phyloP scores from a whole-genome alignment of 2,329 filamentous ascomycete genomes.

The Pestalotiopsis sp. region DNA sequence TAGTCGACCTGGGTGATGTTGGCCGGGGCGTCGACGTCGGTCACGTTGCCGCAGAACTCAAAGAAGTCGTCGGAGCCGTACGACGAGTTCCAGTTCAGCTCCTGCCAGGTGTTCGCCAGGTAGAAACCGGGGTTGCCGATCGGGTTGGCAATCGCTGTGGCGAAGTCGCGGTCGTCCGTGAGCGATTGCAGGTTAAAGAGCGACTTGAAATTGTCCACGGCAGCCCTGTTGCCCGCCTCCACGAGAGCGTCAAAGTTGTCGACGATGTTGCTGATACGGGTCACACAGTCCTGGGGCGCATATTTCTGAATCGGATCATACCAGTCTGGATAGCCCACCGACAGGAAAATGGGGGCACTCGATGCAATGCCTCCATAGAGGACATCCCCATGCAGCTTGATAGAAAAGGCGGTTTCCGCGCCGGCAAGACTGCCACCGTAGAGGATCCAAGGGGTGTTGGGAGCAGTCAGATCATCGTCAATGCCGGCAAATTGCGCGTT shows the following conservation, averaged over 20 bases:
- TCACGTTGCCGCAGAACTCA: constrained; percentile 52
- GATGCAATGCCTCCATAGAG: constrained; percentile 50
- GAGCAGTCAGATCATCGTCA: constrained; percentile 39
- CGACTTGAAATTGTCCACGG: constrained; percentile 44
- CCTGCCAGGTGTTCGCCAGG: constrained; percentile 53
- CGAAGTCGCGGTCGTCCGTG: constrained; percentile 46
- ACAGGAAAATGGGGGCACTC: constrained; percentile 41
- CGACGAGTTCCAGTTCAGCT: constrained; percentile 46
- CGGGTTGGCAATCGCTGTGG: constrained; percentile 47
- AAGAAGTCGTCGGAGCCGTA: constrained; percentile 48
- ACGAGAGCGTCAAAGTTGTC: constrained; percentile 50
- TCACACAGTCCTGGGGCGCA: constrained; percentile 48
- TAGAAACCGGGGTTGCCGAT: constrained; percentile 49
- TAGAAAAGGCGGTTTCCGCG: constrained; percentile 36
- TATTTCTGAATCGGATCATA: constrained; percentile 50
- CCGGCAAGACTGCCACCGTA: constrained; percentile 32
- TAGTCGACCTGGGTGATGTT: constrained; percentile 45
- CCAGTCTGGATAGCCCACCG: constrained; percentile 47
- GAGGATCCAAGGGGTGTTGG: constrained; percentile 38
- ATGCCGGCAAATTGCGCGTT: constrained; percentile 45
- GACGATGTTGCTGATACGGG: constrained; percentile 47
- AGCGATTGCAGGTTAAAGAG: constrained; percentile 47
- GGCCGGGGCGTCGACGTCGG: constrained; percentile 42
- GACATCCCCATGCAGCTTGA: constrained; percentile 44
- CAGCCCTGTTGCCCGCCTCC: constrained; percentile 37